Conservation (phyloP, 1,284 basidiomycete genomes). For the Thecaphora frezii region DNA sequence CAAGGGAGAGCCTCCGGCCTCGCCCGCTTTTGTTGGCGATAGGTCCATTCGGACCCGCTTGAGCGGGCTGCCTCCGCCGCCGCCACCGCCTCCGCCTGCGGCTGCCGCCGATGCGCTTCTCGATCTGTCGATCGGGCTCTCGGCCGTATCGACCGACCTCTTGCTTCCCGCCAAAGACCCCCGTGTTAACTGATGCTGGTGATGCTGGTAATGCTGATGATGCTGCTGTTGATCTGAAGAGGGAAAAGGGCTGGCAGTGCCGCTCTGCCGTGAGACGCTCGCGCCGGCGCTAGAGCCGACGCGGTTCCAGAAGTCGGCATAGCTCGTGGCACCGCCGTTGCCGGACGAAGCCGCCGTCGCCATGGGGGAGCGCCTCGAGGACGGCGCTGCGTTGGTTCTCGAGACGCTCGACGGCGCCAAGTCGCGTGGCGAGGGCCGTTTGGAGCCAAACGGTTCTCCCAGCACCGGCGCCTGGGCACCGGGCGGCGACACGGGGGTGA, state of each 20-base stretch:
- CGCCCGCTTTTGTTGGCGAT: slow-evolving; percentile 4
- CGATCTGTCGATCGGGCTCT: not conserved
- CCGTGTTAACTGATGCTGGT: slow-evolving; percentile 1
- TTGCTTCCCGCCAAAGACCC: not conserved
- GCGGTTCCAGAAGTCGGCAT: slow-evolving; percentile 46
- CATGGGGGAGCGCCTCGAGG: not conserved
- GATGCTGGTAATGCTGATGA: too few species aligned
- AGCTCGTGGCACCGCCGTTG: slow-evolving; percentile 27
- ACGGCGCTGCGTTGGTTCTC: slow-evolving; percentile 1
- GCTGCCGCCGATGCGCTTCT: not conserved
- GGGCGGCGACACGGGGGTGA: slow-evolving; percentile 30
- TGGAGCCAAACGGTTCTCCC: slow-evolving; percentile 8
- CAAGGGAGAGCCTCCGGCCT: slow-evolving; percentile 10
- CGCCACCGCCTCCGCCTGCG: not conserved
- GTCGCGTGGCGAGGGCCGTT: slow-evolving; percentile 7
- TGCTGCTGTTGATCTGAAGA: too few species aligned
- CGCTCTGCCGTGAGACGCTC: slow-evolving; percentile 1
- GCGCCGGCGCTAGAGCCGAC: slow-evolving; percentile 22
- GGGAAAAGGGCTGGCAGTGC: too few species aligned
- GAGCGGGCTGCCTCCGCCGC: slow-evolving; percentile 12
- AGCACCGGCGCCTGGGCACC: slow-evolving; percentile 13
- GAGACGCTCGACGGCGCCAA: slow-evolving; percentile 7
- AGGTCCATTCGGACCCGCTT: slow-evolving; percentile 31
- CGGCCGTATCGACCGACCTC: not conserved
- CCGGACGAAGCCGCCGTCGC: not conserved